Conservation (phyloP, 2,329 filamentous ascomycete genomes). For the Fusarium buharicum region DNA sequence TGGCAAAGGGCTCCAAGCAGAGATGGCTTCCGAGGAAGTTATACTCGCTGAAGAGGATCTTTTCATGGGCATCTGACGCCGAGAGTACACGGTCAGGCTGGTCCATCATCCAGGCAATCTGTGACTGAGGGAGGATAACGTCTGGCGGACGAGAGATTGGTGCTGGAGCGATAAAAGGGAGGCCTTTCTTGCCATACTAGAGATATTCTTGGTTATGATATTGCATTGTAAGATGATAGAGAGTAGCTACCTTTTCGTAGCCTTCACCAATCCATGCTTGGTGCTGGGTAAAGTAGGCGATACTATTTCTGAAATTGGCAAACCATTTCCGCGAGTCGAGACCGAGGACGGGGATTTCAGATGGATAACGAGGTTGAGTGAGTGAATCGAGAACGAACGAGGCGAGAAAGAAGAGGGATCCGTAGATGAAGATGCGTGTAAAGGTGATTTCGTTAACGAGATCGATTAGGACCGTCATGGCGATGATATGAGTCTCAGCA, state of each 20-base stretch:
- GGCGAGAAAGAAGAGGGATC: slow-evolving; percentile 49
- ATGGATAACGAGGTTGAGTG: slow-evolving; percentile 53
- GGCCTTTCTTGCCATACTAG: slow-evolving; percentile 55
- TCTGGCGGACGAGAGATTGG: slow-evolving; percentile 55
- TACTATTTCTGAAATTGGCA: slow-evolving; percentile 53
- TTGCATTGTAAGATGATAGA: neutral
- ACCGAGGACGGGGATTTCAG: slow-evolving; percentile 55
- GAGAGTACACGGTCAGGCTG: slow-evolving; percentile 58
- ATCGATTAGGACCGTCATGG: slow-evolving; percentile 21
- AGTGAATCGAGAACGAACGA: slow-evolving; percentile 55
- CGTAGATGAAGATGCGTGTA: slow-evolving; percentile 43
- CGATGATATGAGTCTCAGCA: neutral
- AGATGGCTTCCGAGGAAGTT: slow-evolving; percentile 55
- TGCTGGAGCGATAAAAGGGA: slow-evolving; percentile 56
- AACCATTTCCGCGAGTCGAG: slow-evolving; percentile 49
- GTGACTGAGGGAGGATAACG: slow-evolving; percentile 56
- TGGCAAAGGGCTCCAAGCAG: slow-evolving; percentile 53
- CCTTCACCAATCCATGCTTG: slow-evolving; percentile 56
- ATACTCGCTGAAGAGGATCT: slow-evolving; percentile 52
- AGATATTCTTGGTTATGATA: neutral
- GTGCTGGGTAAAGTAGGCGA: slow-evolving; percentile 53
- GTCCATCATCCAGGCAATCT: slow-evolving; percentile 59
- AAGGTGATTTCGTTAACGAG: slow-evolving; percentile 48
- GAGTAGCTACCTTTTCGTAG: slow-evolving; percentile 53
- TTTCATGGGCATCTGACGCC: slow-evolving; percentile 54